Base-by-base conservation (phyloP, 495 filamentous ascomycete species). In the Acidomyces sp. region DNA sequence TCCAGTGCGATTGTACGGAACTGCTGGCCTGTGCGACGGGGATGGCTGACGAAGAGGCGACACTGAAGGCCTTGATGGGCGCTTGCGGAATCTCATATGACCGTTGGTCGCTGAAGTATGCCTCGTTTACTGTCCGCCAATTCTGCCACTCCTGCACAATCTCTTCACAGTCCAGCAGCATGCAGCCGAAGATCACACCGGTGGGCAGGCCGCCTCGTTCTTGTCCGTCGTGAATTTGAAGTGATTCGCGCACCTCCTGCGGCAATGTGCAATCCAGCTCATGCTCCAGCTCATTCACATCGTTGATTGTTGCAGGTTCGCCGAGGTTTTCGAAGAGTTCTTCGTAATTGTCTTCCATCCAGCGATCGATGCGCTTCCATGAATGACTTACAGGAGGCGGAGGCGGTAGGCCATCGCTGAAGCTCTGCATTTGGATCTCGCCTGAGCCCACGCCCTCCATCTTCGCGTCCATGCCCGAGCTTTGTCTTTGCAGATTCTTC, bases 101-200 rank as follows among this genome's bases (percentile, higher is more conserved):
- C 17, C 31, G 41, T 26, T 27, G 40, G 24, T 41, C 37, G 15
- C 68, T 67, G 31, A 96, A 68, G 54, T 80, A 93, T 55, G 95
- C 85, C 37, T 82, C 74, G 58, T 93, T 92, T 43, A 99, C 90
- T 41, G 72, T 75, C 49, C 80, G 77, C 90, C 90, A 99, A 55
- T 94, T 93, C 47, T 79, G 78, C 82, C 90, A 96, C 61, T 99
- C 90, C 61, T 94, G 82, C 5, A 96, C 78, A 37, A 99, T 94
- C 59, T 99, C 90, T 57, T 99, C 90, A 57, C 90, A 99, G 54
- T 99, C 90, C 32, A 99, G 71, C 31, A 96, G 67, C 90, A 99
- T 99, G 54, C 70, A 76, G 26, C 86, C 72, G 56, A 99, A 96
- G 28, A 99, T 74, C 41, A 95, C 76, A 44, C 90, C 90, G 0